A percentile compares a stretch with the other conserved stretches of the same genome.
Conservation (phyloP, 768 basidiomycete species). For the Bullera alba region DNA sequence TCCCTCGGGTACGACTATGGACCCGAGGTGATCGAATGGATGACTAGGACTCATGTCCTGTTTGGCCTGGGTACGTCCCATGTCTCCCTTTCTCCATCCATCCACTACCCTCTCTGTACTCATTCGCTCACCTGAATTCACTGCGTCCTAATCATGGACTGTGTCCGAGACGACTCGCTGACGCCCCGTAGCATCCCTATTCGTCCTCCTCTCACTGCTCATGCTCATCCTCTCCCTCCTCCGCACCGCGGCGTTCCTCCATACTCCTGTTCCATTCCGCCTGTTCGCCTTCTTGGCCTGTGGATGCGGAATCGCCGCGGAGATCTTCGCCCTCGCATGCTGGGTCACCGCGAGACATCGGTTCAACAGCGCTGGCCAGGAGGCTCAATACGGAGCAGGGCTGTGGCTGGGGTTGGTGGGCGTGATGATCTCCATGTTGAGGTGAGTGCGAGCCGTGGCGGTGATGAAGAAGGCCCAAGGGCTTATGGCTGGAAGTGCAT, state of each 20-base stretch:
- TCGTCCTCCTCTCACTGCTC: no score
- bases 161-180: constrained; percentile 11
- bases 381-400: constrained; percentile 23
- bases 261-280: not conserved
- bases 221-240: no score
- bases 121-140: not conserved
- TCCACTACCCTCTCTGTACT: not conserved
- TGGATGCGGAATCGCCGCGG: constrained; percentile 16
- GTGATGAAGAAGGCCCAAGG: not conserved
- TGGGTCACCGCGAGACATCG: constrained; percentile 21
- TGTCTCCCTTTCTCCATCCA: not conserved
- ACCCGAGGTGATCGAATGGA: constrained; percentile 16
- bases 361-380: constrained; percentile 3
- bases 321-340: constrained; percentile 23
- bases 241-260: no score
- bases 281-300: not conserved
- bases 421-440: constrained; percentile 11
- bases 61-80: constrained; percentile 23
- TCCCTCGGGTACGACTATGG: constrained; percentile 19
- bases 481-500: constrained; percentile 2
- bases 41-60: constrained; percentile 19
- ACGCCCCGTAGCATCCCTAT: no score
- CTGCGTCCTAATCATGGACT: not conserved
- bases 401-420: constrained; percentile 30
- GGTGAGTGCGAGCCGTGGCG: not conserved